phyloP scores from a whole-genome alignment of 495 filamentous ascomycete genomes.

The Oidiodendron maius region DNA sequence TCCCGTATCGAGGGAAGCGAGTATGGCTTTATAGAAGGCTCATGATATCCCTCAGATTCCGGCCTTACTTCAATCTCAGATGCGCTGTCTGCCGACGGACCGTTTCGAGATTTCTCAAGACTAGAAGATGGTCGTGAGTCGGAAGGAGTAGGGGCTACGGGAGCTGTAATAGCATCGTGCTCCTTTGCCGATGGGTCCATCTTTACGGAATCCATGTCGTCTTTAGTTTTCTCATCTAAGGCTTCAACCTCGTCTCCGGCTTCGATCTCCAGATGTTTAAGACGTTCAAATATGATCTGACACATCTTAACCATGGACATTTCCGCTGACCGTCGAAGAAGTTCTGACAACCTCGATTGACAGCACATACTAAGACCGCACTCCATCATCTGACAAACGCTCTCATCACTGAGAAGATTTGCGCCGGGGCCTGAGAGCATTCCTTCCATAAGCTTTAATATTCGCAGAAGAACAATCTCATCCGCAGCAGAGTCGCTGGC shows the following conservation, averaged over 20 bases:
- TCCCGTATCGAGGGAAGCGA: constrained; percentile 90
- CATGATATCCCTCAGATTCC: constrained; percentile 34
- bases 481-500: constrained; percentile 91
- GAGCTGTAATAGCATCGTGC: constrained; percentile 34
- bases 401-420: constrained; percentile 87
- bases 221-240: constrained; percentile 54
- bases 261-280: constrained; percentile 79
- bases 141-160: constrained; percentile 36
- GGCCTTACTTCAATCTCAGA: constrained; percentile 17
- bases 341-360: constrained; percentile 83
- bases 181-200: constrained; percentile 88
- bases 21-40: constrained; percentile 72
- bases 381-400: constrained; percentile 99
- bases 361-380: constrained; percentile 96
- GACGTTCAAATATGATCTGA: constrained; percentile 88
- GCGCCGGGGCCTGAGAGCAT: constrained; percentile 93
- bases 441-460: constrained; percentile 95
- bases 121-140: constrained; percentile 24
- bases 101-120: constrained; percentile 16
- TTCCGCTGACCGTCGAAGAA: constrained; percentile 85
- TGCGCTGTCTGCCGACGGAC: constrained; percentile 12
- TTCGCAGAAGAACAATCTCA: constrained; percentile 88
- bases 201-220: constrained; percentile 68
- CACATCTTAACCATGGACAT: constrained; percentile 99
- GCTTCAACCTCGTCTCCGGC: constrained; percentile 52